These are phyloP conservation scores for Circinella minor DNA, from an alignment of 371 early-diverging fungal species.

Conservation along the genomic window DNA sequence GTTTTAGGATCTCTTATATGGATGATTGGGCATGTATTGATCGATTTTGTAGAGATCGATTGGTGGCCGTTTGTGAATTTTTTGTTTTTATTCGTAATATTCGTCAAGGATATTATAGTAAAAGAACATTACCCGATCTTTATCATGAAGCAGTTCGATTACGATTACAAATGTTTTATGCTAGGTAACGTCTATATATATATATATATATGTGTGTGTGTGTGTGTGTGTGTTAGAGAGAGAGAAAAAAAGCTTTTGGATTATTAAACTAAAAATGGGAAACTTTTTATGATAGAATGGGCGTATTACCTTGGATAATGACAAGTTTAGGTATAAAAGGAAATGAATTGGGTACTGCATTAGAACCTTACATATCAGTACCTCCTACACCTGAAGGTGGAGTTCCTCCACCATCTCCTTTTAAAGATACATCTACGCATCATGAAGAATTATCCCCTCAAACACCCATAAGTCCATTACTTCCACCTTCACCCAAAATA, in stretches of 20 bases:
- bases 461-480: not conserved
- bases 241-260: too few relatives aligned
- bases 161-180: constrained; percentile 90
- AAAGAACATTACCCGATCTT: constrained; percentile 74
- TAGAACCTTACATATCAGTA: constrained; percentile 7
- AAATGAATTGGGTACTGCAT: constrained; percentile 32
- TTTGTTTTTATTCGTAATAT: constrained; percentile 90
- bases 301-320: constrained; percentile 33
- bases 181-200: constrained; percentile 39
- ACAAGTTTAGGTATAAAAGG: constrained; percentile 29
- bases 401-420: not conserved
- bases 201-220: too few relatives aligned
- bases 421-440: not conserved
- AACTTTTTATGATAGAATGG: constrained; percentile 26
- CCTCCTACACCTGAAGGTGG: not conserved
- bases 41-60: constrained; percentile 82
- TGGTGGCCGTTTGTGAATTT: constrained; percentile 92
- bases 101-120: constrained; percentile 81
- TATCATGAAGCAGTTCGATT: constrained; percentile 83
- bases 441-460: not conserved
- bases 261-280: too few relatives aligned
- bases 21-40: constrained; percentile 91
- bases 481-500: not conserved
- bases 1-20: constrained; percentile 77
- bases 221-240: not conserved